Conservation (phyloP, 305 asterid species). For the Solanum hybrid region DNA sequence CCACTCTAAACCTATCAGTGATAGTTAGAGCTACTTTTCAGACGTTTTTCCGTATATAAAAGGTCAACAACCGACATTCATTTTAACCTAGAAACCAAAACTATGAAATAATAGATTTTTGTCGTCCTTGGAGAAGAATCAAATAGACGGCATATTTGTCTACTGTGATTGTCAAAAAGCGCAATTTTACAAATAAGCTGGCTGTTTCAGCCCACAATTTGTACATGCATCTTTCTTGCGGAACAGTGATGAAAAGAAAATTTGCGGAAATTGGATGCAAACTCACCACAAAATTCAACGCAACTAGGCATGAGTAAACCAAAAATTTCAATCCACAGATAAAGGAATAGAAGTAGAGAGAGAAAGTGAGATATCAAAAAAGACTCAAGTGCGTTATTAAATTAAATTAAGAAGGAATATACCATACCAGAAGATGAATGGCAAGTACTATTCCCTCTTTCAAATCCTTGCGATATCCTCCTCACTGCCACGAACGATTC, state of each 20-base stretch:
- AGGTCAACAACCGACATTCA: not conserved
- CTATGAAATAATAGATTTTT: not conserved
- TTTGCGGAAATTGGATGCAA: not conserved
- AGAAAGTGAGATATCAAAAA: not conserved
- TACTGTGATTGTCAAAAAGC: not conserved
- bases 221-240: not conserved
- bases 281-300: conserved; percentile 9
- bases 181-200: not conserved
- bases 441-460: conserved; percentile 62
- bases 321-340: not conserved
- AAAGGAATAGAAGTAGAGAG: not conserved
- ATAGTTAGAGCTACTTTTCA: not conserved
- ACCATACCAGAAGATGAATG: conserved; percentile 43
- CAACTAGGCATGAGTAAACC: conserved; percentile 7
- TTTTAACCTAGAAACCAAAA: not conserved
- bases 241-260: not conserved
- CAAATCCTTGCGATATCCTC: conserved; percentile 88
- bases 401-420: not conserved
- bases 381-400: not conserved
- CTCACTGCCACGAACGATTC: conserved; percentile 96
- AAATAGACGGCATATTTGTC: not conserved
- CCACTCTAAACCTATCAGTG: not conserved
- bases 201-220: not conserved
- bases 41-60: not conserved
- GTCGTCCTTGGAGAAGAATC: not conserved